Evolutionary conservation across 75 land plant genomes (phyloP), one percentile per base, ranked within the genome.

Genomic region (Sequoia sempervirens): DNA sequence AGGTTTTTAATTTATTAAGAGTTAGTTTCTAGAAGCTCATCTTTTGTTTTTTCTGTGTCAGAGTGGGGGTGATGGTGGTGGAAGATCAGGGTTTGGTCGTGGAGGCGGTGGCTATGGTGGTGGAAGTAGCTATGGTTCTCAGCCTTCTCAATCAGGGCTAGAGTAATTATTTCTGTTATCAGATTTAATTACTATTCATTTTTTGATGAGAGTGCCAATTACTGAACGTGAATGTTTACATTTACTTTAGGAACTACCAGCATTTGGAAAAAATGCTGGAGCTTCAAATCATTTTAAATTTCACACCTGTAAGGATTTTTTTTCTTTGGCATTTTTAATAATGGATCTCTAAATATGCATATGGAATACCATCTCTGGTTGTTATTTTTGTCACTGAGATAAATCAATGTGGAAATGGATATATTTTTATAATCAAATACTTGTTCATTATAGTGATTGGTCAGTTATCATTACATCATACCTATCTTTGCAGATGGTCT

Each of bases 31-130:
- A 30, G 2, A 17, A 11, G 20, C 13, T n/a, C 23, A 81, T 84
- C 28, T 82, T 43, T 7, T 30, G 8, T n/a, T 26, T 47, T 23
- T 38, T 68, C 30, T 38, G 10, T 18, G 17, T 26, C 28, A 30
- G 34, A 41, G 15, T 46, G 41, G 12, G 4, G 10, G 37, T 26
- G 75, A 28, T 9, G 28, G 82, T 23, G 45, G 88, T 81, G 88
- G 83, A 64, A 52, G 88, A 37, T 69, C 87, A 23, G 89, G 89
- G 15, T 87, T 87, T 79, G 89, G 89, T 13, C 89, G 89, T 38
- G 89, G 88, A 47, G 89, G 89, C 76, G 89, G 89, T 52, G 88
- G 89, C 20, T 85, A 41, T 86, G 76, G 58, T 40, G 88, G 89
- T n/a, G 72, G 85, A 37, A 45, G 80, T n/a, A 10, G 80, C 47